phyloP scores from a whole-genome alignment of 495 filamentous ascomycete genomes.

The Xylaria palmicola region DNA sequence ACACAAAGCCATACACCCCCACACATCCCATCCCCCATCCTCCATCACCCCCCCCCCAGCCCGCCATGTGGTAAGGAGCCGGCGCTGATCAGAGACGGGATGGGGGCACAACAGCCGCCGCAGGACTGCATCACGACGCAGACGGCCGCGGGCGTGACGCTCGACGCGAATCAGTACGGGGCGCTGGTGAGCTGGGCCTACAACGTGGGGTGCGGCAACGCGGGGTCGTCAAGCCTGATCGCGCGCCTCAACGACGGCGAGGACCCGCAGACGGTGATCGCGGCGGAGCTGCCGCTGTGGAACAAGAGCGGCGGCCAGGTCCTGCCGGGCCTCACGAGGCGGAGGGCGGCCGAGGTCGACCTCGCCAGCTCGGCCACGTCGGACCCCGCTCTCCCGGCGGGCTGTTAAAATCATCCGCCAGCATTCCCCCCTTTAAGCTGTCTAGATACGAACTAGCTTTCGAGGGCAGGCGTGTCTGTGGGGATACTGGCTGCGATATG shows the following conservation, averaged over 20 bases:
- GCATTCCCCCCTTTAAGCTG: too few species aligned
- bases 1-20: background rate
- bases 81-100: too few species aligned
- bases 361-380: slow-evolving; percentile 36
- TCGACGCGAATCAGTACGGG: slow-evolving; percentile 53
- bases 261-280: slow-evolving; percentile 36
- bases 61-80: too few species aligned
- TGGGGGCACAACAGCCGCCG: slow-evolving; percentile 2
- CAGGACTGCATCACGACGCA: slow-evolving; percentile 40
- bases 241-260: slow-evolving; percentile 48
- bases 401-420: too few species aligned
- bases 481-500: too few species aligned
- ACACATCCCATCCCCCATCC: background rate
- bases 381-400: slow-evolving; percentile 8
- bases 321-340: slow-evolving; percentile 38
- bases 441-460: too few species aligned
- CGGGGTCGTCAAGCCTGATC: slow-evolving; percentile 39
- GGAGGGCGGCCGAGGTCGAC: slow-evolving; percentile 44
- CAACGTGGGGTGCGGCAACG: slow-evolving; percentile 52
- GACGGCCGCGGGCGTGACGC: slow-evolving; percentile 32
- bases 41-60: too few species aligned
- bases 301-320: slow-evolving; percentile 39
- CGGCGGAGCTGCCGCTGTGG: slow-evolving; percentile 50
- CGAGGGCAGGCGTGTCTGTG: too few species aligned
- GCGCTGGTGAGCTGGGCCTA: slow-evolving; percentile 50